These are phyloP conservation scores for Glycine latifolia DNA, from an alignment of 306 rosid genomes.

Conservation along the genomic window DNA sequence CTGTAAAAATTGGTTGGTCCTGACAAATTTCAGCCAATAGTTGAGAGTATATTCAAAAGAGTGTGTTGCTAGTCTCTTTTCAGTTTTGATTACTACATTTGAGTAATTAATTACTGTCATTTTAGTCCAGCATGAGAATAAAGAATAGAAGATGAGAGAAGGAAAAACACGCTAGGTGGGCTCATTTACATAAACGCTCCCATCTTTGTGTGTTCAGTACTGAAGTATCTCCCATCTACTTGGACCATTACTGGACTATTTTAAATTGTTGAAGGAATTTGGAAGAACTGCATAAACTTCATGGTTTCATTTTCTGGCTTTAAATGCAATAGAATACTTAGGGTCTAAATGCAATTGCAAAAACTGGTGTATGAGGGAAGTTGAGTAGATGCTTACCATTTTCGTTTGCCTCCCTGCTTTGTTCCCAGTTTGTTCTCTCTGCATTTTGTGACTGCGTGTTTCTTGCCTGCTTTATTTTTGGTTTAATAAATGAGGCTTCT, in stretches of 20 bases:
- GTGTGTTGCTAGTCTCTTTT: background rate
- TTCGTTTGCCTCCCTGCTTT: slow-evolving; percentile 21
- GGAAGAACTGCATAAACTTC: background rate
- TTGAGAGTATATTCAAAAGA: background rate
- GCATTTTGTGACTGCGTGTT: background rate
- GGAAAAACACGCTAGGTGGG: background rate
- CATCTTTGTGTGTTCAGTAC: too few species aligned
- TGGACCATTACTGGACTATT: background rate
- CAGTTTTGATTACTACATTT: background rate
- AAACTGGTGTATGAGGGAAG: slow-evolving; percentile 2
- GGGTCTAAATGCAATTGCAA: background rate
- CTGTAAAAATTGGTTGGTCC: background rate
- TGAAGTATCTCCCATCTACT: background rate
- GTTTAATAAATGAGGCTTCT: slow-evolving; percentile 16
- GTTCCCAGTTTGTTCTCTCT: slow-evolving; percentile 16
- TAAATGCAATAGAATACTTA: slow-evolving; percentile 23
- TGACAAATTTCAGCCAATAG: background rate
- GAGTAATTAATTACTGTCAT: background rate
- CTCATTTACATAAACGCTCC: too few species aligned
- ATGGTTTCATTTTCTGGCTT: background rate
- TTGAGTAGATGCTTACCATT: background rate
- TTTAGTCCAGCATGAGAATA: background rate
- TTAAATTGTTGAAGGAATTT: slow-evolving; percentile 3
- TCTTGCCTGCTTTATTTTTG: slow-evolving; percentile 7
- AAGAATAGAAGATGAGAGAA: background rate